Percentiles rank a stretch among this genome's conserved stretches.
Conservation (phyloP, 345 rosid species). For the Melaleuca quinquenervia region DNA sequence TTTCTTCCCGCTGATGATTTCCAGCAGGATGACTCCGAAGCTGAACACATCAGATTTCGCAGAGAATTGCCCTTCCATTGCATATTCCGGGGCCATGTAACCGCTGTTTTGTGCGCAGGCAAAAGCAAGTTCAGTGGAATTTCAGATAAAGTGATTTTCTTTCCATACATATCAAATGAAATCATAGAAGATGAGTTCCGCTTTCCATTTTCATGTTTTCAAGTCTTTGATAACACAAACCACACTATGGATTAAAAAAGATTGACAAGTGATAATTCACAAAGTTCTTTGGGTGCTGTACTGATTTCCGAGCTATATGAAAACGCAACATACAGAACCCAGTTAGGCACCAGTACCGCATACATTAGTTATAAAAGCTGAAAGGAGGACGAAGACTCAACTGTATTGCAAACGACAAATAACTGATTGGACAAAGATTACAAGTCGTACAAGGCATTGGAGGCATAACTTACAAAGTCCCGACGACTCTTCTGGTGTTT, state of each 20-base stretch:
- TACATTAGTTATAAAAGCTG: no score
- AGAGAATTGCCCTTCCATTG: constrained; percentile 18
- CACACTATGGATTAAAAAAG: background rate
- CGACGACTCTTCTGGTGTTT: constrained; percentile 8
- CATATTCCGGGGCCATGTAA: constrained; percentile 22
- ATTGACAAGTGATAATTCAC: background rate
- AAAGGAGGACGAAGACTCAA: background rate
- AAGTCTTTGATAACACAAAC: background rate
- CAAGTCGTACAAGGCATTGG: background rate
- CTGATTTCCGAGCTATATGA: background rate
- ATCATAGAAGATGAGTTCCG: background rate
- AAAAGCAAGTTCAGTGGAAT: background rate
- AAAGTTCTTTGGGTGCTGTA: background rate
- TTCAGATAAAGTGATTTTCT: background rate
- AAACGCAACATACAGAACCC: background rate
- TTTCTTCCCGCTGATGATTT: constrained; percentile 12
- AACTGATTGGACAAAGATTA: background rate
- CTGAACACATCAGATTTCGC: constrained; percentile 15
- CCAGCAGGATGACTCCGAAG: constrained; percentile 15
- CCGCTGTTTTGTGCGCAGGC: constrained; percentile 1
- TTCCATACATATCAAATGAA: background rate
- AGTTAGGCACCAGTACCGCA: background rate
- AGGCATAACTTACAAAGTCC: constrained; percentile 12
- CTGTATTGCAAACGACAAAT: background rate
- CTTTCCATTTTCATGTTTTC: background rate